Percentiles rank a stretch among this genome's conserved stretches.
Conservation (phyloP, 2,329 filamentous ascomycete species). For the Lojkania enalia region DNA sequence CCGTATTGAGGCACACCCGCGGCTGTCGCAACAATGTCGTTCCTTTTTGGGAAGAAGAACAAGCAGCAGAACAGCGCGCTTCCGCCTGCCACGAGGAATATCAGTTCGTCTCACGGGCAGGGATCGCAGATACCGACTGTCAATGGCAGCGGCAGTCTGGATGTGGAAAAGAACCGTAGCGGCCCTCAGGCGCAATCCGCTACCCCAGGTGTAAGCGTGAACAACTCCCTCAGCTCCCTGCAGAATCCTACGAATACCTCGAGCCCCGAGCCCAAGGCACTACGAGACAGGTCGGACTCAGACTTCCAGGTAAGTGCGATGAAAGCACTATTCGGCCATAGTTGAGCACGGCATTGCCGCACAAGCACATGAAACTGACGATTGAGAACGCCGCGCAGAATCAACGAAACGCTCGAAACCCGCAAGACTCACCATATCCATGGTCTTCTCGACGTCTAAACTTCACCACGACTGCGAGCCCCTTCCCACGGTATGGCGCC, state of each 20-base stretch:
- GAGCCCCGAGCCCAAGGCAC: slow-evolving; percentile 66
- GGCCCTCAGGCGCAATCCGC: slow-evolving; percentile 55
- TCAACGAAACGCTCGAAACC: slow-evolving; percentile 41
- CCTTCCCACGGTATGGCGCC: slow-evolving; percentile 95
- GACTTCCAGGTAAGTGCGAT: slow-evolving; percentile 56
- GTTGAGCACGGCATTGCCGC: background rate
- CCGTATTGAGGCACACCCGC: slow-evolving; percentile 23
- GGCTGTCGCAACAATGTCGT: slow-evolving; percentile 52
- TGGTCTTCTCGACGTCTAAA: slow-evolving; percentile 92
- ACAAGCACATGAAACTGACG: background rate
- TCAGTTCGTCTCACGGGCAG: slow-evolving; percentile 59
- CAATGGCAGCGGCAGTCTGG: slow-evolving; percentile 51
- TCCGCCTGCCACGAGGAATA: slow-evolving; percentile 59
- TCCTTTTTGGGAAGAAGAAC: slow-evolving; percentile 56
- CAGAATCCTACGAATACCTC: slow-evolving; percentile 58
- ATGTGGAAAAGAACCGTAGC: slow-evolving; percentile 43
- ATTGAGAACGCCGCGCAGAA: slow-evolving; percentile 19
- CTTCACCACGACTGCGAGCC: slow-evolving; percentile 81
- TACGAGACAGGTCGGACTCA: slow-evolving; percentile 60
- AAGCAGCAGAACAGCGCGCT: slow-evolving; percentile 48
- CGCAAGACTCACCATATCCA: slow-evolving; percentile 83
- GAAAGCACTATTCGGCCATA: background rate
- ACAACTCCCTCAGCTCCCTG: slow-evolving; percentile 68
- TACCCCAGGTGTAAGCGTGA: slow-evolving; percentile 74
- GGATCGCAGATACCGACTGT: slow-evolving; percentile 48